Conservation (phyloP, 176 grass and related monocot species). For the Oryza brachyantha region DNA sequence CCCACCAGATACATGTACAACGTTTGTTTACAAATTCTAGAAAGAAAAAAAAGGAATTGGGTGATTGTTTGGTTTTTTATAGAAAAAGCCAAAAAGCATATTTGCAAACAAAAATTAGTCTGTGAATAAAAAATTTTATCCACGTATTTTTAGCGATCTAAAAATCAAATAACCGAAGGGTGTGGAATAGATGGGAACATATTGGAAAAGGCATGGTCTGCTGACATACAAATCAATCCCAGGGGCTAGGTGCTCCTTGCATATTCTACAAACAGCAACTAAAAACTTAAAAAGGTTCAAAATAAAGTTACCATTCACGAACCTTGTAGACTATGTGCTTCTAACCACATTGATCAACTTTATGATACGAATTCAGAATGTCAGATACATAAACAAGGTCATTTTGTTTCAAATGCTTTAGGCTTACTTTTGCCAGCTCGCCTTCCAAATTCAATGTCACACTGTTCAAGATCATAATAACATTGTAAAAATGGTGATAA, state of each 20-base stretch:
- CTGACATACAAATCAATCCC: neutral
- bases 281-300: neutral
- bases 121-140: no score
- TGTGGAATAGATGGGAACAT: neutral
- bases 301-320: neutral
- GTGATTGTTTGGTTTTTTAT: no score
- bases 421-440: conserved; percentile 33
- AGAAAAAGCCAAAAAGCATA: no score
- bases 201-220: neutral
- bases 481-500: neutral
- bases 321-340: conserved; percentile 44
- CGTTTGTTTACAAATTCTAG: no score
- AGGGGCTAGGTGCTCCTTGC: neutral
- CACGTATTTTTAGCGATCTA: no score
- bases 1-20: no score
- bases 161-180: neutral
- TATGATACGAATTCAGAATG: conserved; percentile 23
- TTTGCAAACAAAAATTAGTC: no score
- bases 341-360: conserved; percentile 24
- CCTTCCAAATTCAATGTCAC: conserved; percentile 29
- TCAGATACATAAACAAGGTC: conserved; percentile 58
- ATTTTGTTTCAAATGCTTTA: conserved; percentile 49
- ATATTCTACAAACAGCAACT: neutral
- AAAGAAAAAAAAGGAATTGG: no score
- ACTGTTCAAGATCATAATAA: conserved; percentile 30